Percentiles rank a stretch among this genome's conserved stretches.
Conservation (phyloP, 352 stramenopile genomes). For the Phytophthora pisi region DNA sequence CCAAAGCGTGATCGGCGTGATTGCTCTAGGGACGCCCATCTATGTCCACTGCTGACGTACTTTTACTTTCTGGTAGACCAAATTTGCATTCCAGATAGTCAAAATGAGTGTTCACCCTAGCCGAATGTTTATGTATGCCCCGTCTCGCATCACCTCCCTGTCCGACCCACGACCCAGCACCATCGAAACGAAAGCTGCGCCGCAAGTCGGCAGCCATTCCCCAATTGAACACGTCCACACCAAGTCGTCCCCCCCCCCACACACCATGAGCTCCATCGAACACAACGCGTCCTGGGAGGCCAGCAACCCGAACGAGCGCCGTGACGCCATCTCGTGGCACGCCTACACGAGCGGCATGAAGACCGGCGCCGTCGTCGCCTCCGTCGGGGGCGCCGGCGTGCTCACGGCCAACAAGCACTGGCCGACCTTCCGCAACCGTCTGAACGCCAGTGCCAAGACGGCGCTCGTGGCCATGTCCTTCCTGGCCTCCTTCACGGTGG, state of each 20-base stretch:
- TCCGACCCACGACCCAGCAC: constrained; percentile 4
- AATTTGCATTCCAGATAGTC: not conserved
- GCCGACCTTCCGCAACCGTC: constrained; percentile 63
- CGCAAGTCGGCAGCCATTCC: constrained; percentile 14
- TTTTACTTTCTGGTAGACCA: not conserved
- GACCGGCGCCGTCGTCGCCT: constrained; percentile 37
- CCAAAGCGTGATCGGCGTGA: constrained; percentile 10
- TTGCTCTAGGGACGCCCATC: constrained; percentile 1
- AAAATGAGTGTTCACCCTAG: constrained; percentile 15
- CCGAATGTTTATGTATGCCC: constrained; percentile 16
- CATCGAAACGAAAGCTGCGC: not conserved
- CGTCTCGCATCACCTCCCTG: not conserved
- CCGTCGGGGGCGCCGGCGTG: constrained; percentile 33
- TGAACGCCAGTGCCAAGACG: constrained; percentile 72
- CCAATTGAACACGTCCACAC: constrained; percentile 19
- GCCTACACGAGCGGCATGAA: constrained; percentile 59
- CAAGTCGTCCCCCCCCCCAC: constrained; percentile 8
- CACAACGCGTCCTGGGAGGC: constrained; percentile 31
- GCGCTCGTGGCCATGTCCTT: constrained; percentile 62
- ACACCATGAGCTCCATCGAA: constrained; percentile 19
- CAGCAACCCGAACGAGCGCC: constrained; percentile 44
- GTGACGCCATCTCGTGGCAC: constrained; percentile 70
- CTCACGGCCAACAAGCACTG: constrained; percentile 59
- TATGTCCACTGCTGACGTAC: constrained; percentile 24
- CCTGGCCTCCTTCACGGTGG: constrained; percentile 66